Percentiles rank a stretch among this genome's conserved stretches.
phyloP scores from a whole-genome alignment of 1,284 basidiomycete genomes.

The Cutaneotrichosporon cutaneum region DNA sequence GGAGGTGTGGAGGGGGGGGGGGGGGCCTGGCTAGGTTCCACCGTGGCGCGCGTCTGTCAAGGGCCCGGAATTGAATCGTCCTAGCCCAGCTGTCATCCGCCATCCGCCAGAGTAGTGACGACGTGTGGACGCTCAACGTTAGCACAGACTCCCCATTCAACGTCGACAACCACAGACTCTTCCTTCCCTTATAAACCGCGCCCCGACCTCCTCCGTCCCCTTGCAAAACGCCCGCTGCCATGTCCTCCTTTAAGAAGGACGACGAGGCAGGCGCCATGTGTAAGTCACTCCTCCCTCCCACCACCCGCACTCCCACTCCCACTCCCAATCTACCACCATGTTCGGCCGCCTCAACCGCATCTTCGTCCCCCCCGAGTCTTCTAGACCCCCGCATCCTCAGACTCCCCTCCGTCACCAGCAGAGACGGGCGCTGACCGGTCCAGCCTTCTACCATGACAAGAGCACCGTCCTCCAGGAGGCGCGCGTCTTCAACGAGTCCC shows the following conservation, averaged over 20 bases:
- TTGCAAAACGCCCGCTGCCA: slow-evolving; percentile 27
- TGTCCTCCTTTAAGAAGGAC: slow-evolving; percentile 77
- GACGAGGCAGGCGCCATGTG: slow-evolving; percentile 70
- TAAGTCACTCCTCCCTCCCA: slow-evolving; percentile 17
- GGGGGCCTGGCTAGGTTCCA: neutral
- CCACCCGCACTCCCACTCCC: neutral
- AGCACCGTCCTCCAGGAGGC: slow-evolving; percentile 97
- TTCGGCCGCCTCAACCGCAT: slow-evolving; percentile 3
- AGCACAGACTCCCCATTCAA: neutral
- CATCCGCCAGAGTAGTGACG: neutral
- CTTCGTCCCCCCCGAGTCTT: neutral
- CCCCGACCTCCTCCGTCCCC: neutral
- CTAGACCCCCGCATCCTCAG: neutral
- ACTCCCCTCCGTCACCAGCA: neutral
- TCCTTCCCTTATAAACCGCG: neutral
- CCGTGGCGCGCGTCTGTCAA: slow-evolving; percentile 9
- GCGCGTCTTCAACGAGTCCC: slow-evolving; percentile 98
- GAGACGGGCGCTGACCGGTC: neutral
- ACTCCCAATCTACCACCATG: neutral
- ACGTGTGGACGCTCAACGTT: neutral
- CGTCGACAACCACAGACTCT: neutral
- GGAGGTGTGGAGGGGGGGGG: neutral
- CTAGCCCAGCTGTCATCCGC: too few relatives aligned
- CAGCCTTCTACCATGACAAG: slow-evolving; percentile 71
- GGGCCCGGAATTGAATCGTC: neutral